Evolutionary conservation across 805 yeast species (phyloP), one percentile per base, ranked within the genome.

Genomic region (Candida germanica): DNA sequence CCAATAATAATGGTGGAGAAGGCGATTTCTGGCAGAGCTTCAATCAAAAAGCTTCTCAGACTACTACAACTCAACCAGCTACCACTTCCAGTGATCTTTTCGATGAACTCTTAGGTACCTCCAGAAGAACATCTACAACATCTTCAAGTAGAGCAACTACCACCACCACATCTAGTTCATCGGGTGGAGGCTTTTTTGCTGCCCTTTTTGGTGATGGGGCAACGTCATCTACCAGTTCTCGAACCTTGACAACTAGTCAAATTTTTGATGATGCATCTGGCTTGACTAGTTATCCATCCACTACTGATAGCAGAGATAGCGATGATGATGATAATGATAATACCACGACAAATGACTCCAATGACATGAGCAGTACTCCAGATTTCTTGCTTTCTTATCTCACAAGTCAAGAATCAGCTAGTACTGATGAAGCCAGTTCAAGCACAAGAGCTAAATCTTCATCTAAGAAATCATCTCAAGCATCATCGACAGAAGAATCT

Each of bases 21-120:
- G 24, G 15, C 9, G 29, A n/a, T 2, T 41, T 41, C 31, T 41
- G 45, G 45, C 16, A 17, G 16, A 41, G 45, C 26, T 41, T 41
- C 15, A 25, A 37, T 20, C 17, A 26, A 14, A 26, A 14, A 15
- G 31, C 26, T 19, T 13, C 33, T 6, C 22, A 26, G 10, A 11
- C 35, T 10, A 24, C 26, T 3, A 13, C 27, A 22, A 13, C 19
- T 10, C 14, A 20, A 26, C 3, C 17, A 20, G 16, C 28, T 23
- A 25, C 24, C n/a, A 6, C 29, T 13, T 10, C 25, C 8, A n/a
- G n/a, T 11, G 27, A 12, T 6, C 13, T 24, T 24, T 24, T 24
- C n/a, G 27, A 8, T 12, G 27, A 24, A 12, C n/a, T 24, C 7
- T 11, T 24, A 6, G 27, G n/a, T 6, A 27, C 29, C 14, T 8